Evolutionary conservation across 805 yeast genomes (phyloP).

Genomic region (Alloascoidea hylecoeti): DNA sequence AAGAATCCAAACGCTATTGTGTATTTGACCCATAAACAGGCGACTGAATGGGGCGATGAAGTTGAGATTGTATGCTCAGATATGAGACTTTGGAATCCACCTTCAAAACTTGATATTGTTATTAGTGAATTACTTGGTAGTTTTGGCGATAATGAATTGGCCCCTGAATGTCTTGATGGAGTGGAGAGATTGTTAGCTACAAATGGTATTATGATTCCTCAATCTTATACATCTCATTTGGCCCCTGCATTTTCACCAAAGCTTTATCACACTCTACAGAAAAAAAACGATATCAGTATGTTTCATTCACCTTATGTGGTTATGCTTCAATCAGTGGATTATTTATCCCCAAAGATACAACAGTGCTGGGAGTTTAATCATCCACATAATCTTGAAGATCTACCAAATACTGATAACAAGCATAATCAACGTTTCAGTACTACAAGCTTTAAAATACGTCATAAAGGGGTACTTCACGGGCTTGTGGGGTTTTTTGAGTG

Average conservation of each 20-base stretch:
- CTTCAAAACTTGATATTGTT: slow-evolving; percentile 35
- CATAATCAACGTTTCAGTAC: slow-evolving; percentile 13
- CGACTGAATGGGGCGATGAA: slow-evolving; percentile 32
- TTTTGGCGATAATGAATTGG: slow-evolving; percentile 82
- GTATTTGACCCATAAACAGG: slow-evolving; percentile 33
- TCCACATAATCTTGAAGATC: slow-evolving; percentile 18
- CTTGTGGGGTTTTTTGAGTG: slow-evolving; percentile 67
- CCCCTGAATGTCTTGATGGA: slow-evolving; percentile 64
- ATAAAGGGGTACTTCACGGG: slow-evolving; percentile 53
- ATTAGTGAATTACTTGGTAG: slow-evolving; percentile 81
- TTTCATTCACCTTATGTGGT: slow-evolving; percentile 29
- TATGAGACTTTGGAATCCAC: slow-evolving; percentile 35
- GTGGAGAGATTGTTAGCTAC: slow-evolving; percentile 25
- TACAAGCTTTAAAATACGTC: slow-evolving; percentile 27
- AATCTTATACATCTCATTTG: slow-evolving; percentile 38
- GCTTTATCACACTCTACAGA: slow-evolving; percentile 17
- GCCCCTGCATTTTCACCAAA: slow-evolving; percentile 57
- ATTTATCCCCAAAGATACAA: slow-evolving; percentile 30
- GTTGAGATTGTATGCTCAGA: slow-evolving; percentile 45
- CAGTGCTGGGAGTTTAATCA: slow-evolving; percentile 52
- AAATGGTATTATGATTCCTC: slow-evolving; percentile 47
- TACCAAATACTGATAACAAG: slow-evolving; percentile 6
- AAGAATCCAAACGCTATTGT: slow-evolving; percentile 50
- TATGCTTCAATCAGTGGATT: slow-evolving; percentile 22
- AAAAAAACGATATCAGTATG: slow-evolving; percentile 5